Percentiles rank a stretch among this genome's conserved stretches.
These are phyloP conservation scores for Fusarium newnesense DNA, from an alignment of 2,329 filamentous ascomycete species.

Conservation along the genomic window DNA sequence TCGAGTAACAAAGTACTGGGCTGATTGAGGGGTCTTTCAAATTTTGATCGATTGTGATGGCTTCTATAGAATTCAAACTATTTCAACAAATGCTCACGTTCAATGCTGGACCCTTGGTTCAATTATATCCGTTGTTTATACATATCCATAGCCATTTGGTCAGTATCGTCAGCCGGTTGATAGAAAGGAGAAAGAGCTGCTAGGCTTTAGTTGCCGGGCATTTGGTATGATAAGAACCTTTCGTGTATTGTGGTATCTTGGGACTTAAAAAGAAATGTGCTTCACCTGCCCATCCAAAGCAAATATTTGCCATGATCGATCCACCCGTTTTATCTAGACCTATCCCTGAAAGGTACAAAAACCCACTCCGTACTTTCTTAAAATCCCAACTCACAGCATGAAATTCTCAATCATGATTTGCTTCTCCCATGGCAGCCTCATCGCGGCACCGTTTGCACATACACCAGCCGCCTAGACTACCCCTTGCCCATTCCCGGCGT, in stretches of 20 bases:
- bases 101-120: neutral
- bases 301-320: slow-evolving; percentile 1
- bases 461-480: slow-evolving; percentile 89
- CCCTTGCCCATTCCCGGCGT: slow-evolving; percentile 87
- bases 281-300: neutral
- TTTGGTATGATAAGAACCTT: neutral
- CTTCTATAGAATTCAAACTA: neutral
- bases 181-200: neutral
- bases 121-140: too few relatives aligned
- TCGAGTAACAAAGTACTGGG: neutral
- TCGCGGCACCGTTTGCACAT: slow-evolving; percentile 84
- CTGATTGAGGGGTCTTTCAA: neutral
- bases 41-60: neutral
- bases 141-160: neutral
- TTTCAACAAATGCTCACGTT: neutral
- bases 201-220: neutral
- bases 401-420: slow-evolving; percentile 15
- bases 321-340: slow-evolving; percentile 27
- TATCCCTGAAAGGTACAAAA: slow-evolving; percentile 13
- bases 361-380: slow-evolving; percentile 10
- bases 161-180: neutral
- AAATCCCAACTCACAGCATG: neutral
- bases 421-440: slow-evolving; percentile 63
- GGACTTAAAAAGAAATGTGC: neutral
- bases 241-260: slow-evolving; percentile 9